These are phyloP conservation scores for Pseudopithomyces chartarum DNA, from an alignment of 2,329 filamentous ascomycete species.

Conservation along the genomic window DNA sequence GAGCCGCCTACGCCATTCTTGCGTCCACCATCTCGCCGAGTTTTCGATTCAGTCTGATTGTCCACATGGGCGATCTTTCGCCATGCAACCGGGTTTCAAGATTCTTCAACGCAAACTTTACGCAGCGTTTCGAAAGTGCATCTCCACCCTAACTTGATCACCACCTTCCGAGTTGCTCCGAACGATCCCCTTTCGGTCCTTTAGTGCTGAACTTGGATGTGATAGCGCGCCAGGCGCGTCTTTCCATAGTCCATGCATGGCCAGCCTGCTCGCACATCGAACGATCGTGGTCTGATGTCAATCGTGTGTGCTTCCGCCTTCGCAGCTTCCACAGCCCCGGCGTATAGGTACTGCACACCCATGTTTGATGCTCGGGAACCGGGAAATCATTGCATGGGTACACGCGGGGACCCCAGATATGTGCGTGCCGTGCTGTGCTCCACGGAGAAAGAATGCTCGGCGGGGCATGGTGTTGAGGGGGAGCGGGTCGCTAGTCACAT, in stretches of 20 bases:
- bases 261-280: not conserved
- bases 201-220: not conserved
- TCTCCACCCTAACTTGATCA: not conserved
- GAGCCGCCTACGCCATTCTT: constrained; percentile 8
- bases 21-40: constrained; percentile 11
- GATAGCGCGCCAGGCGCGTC: not conserved
- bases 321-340: not conserved
- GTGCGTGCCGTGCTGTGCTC: not conserved
- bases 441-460: too few relatives aligned
- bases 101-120: not conserved
- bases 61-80: not conserved
- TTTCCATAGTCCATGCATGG: not conserved
- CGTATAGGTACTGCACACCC: not conserved
- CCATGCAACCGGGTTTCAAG: not conserved
- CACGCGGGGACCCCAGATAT: not conserved
- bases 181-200: not conserved
- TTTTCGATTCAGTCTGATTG: not conserved
- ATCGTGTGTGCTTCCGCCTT: not conserved
- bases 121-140: not conserved
- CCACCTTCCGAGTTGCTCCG: constrained; percentile 5
- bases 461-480: too few relatives aligned
- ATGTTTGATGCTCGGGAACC: too few relatives aligned
- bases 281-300: not conserved
- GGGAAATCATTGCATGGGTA: too few relatives aligned
- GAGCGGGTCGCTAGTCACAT: too few relatives aligned